Conservation (phyloP, 345 rosid genomes). For the Xanthoceras sorbifolium region DNA sequence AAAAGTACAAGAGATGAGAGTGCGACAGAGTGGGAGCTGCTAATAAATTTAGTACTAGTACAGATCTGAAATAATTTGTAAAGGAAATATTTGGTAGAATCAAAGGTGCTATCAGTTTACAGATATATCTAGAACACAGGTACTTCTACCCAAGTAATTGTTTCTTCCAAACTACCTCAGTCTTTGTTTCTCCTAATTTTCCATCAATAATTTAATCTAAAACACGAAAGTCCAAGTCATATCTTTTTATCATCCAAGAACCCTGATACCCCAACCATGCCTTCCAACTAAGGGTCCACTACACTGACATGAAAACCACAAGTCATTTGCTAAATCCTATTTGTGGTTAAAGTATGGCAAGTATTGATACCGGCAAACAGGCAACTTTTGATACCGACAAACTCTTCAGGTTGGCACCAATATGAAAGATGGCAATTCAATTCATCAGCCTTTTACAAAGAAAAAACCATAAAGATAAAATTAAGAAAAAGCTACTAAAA, state of each 20-base stretch:
- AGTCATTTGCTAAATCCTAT: not conserved
- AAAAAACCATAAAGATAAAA: not conserved
- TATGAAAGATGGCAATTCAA: not conserved
- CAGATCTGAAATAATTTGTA: not conserved
- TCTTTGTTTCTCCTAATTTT: constrained; percentile 1
- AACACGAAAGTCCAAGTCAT: not conserved
- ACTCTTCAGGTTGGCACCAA: not conserved
- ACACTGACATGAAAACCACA: not conserved
- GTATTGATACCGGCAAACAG: not conserved
- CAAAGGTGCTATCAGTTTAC: not conserved
- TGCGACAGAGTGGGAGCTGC: not conserved
- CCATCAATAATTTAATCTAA: not conserved
- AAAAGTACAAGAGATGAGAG: too few relatives aligned
- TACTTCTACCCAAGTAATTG: not conserved
- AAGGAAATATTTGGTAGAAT: not conserved
- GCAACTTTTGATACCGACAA: not conserved
- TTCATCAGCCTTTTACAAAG: not conserved
- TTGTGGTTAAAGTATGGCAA: not conserved
- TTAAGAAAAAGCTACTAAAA: not conserved
- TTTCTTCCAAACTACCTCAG: not conserved
- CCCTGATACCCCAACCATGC: not conserved
- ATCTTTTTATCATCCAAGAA: not conserved
- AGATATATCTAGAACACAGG: not conserved
- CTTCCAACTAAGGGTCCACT: not conserved
- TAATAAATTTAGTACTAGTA: not conserved